phyloP scores from a whole-genome alignment of 108 stramenopile species.

The Nitzschia sp. region DNA sequence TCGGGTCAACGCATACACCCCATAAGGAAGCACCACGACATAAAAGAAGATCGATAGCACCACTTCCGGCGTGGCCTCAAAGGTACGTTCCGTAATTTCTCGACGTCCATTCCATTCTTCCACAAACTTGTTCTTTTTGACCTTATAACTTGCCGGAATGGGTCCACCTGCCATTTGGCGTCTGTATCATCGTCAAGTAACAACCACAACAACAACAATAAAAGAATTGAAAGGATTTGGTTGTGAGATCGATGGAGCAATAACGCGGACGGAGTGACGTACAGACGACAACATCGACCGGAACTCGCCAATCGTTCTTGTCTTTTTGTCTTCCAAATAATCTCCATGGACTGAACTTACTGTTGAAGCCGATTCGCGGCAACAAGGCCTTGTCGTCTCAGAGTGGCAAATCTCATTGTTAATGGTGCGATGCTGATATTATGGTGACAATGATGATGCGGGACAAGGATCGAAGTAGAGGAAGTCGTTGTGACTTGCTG shows the following conservation, averaged over 20 bases:
- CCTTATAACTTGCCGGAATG: conserved; percentile 65
- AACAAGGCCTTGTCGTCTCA: conserved; percentile 17
- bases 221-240: neutral
- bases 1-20: conserved; percentile 59
- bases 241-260: neutral
- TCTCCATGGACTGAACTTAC: neutral
- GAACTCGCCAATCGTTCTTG: neutral
- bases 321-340: neutral
- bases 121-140: conserved; percentile 84
- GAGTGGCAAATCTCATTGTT: conserved; percentile 8
- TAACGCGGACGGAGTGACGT: neutral
- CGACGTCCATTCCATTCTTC: conserved; percentile 88
- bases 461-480: too few relatives aligned
- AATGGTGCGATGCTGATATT: neutral
- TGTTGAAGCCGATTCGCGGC: conserved; percentile 18
- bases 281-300: neutral
- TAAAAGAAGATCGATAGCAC: conserved; percentile 43
- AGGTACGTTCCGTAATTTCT: conserved; percentile 79
- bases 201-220: neutral
- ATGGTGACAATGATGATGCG: too few relatives aligned
- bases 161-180: conserved; percentile 78
- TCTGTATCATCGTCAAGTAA: conserved; percentile 22
- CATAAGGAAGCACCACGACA: conserved; percentile 53
- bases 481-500: too few relatives aligned
- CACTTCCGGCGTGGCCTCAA: conserved; percentile 37